Conservation (phyloP, 2,329 filamentous ascomycete species). For the Aspergillus transmontanensis region DNA sequence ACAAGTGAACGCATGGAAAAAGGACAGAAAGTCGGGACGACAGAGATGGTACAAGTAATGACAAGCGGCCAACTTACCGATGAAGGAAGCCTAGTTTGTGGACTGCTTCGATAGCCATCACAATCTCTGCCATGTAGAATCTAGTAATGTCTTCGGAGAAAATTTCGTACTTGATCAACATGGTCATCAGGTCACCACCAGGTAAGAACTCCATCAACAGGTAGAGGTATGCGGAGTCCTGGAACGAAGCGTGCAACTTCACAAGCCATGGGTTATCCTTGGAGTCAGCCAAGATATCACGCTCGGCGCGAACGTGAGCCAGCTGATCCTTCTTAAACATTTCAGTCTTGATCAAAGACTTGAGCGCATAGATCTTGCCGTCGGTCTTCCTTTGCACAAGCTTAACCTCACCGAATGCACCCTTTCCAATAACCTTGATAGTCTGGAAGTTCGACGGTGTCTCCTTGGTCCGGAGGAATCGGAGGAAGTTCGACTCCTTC, state of each 20-base stretch:
- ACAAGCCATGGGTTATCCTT: slow-evolving; percentile 98
- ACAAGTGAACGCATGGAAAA: not conserved
- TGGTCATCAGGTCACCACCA: slow-evolving; percentile 98
- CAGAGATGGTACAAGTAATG: not conserved
- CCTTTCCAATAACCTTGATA: slow-evolving; percentile 98
- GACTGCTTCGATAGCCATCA: slow-evolving; percentile 96
- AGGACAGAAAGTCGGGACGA: not conserved
- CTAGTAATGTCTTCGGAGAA: slow-evolving; percentile 98
- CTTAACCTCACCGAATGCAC: slow-evolving; percentile 97
- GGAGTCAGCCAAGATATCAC: slow-evolving; percentile 95
- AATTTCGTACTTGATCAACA: slow-evolving; percentile 99
- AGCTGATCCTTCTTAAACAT: slow-evolving; percentile 99
- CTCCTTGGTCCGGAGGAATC: slow-evolving; percentile 91
- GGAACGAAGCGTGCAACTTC: slow-evolving; percentile 97
- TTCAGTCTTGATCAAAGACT: slow-evolving; percentile 96
- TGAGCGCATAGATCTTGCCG: slow-evolving; percentile 96
- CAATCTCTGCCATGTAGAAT: slow-evolving; percentile 98
- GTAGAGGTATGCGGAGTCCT: slow-evolving; percentile 94
- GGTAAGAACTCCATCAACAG: slow-evolving; percentile 99
- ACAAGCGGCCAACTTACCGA: slow-evolving; percentile 64
- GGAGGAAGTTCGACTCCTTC: slow-evolving; percentile 88
- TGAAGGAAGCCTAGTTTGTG: slow-evolving; percentile 98
- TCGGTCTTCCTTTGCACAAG: slow-evolving; percentile 95
- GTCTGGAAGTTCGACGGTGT: slow-evolving; percentile 93
- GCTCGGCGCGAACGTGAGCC: slow-evolving; percentile 93